Evolutionary conservation across 306 rosid species (phyloP).

Genomic region (Leucaena leucocephala): DNA sequence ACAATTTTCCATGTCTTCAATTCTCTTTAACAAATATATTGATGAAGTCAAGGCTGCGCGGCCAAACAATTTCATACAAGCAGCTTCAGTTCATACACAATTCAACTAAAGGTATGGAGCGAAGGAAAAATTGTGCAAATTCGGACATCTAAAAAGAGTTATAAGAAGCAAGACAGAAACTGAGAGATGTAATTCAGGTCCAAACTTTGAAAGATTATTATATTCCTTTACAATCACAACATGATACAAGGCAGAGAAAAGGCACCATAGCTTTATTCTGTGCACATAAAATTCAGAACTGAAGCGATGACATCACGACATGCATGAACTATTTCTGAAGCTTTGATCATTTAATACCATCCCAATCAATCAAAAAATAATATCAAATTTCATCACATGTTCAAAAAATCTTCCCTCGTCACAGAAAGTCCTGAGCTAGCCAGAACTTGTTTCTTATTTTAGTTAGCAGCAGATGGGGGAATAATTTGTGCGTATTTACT

Average conservation of each 20-base stretch:
- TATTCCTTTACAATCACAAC: background rate
- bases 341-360: background rate
- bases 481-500: background rate
- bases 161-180: background rate
- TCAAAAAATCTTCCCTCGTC: background rate
- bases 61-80: background rate
- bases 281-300: background rate
- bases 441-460: slow-evolving; percentile 26
- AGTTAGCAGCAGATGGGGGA: background rate
- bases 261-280: background rate
- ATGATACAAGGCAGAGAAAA: background rate
- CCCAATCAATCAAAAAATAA: background rate
- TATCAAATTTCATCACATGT: background rate
- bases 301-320: background rate
- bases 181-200: background rate
- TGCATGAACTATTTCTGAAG: background rate
- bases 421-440: background rate
- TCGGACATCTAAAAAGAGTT: background rate
- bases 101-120: background rate
- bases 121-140: background rate
- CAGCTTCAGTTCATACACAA: slow-evolving; percentile 10
- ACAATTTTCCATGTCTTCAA: background rate
- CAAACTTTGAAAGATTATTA: background rate
- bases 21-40: background rate
- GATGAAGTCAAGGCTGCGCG: background rate